These are phyloP conservation scores for Saxophila tyrrhenica DNA, from an alignment of 495 filamentous ascomycete genomes.

Conservation along the genomic window DNA sequence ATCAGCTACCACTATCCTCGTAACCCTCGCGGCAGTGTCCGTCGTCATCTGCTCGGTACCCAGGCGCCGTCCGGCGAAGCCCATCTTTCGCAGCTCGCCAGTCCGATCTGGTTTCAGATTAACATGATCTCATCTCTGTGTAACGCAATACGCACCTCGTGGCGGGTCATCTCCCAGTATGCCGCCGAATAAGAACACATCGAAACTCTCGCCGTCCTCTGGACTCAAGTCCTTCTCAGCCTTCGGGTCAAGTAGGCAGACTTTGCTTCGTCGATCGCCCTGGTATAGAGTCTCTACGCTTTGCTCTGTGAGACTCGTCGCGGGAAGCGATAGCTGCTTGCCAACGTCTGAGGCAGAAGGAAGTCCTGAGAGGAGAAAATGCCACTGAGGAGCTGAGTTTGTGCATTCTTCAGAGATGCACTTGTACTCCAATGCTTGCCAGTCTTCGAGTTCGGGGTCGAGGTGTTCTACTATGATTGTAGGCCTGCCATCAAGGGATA, in stretches of 20 bases:
- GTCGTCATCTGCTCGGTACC: slow-evolving; percentile 98
- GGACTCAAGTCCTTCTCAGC: slow-evolving; percentile 70
- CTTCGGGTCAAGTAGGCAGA: slow-evolving; percentile 83
- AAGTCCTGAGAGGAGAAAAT: slow-evolving; percentile 72
- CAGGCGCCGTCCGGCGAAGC: slow-evolving; percentile 75
- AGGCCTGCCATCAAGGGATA: background rate
- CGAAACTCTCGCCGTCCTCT: slow-evolving; percentile 69
- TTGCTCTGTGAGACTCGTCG: slow-evolving; percentile 41
- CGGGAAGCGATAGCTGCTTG: slow-evolving; percentile 10
- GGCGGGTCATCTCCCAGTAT: slow-evolving; percentile 96
- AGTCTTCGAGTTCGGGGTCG: slow-evolving; percentile 83
- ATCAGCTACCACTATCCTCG: slow-evolving; percentile 74
- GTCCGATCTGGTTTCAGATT: slow-evolving; percentile 58
- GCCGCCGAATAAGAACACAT: slow-evolving; percentile 89
- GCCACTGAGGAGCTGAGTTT: slow-evolving; percentile 39
- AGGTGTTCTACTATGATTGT: slow-evolving; percentile 82
- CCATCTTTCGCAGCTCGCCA: slow-evolving; percentile 82
- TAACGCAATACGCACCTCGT: slow-evolving; percentile 50
- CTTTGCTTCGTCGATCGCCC: slow-evolving; percentile 48
- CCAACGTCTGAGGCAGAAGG: slow-evolving; percentile 28
- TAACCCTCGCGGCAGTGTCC: slow-evolving; percentile 90
- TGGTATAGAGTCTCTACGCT: slow-evolving; percentile 68
- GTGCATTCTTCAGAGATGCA: slow-evolving; percentile 73
- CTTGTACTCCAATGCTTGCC: slow-evolving; percentile 85
- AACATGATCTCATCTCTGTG: background rate